Conservation (phyloP, 768 basidiomycete genomes). For the Naganishia randhawae region DNA sequence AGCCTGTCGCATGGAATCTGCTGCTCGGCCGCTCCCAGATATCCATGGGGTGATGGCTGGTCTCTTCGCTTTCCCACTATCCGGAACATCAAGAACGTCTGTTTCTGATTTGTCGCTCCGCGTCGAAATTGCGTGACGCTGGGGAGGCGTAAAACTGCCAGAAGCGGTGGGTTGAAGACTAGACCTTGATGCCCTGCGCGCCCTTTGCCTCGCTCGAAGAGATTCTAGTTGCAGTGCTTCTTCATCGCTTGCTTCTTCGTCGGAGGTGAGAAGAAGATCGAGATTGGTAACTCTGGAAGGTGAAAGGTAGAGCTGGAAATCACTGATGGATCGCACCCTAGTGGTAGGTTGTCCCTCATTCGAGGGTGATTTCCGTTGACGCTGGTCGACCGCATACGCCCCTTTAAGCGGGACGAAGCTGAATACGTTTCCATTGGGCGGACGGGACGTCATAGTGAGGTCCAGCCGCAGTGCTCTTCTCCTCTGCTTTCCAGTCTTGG, state of each 20-base stretch:
- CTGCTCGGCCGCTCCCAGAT: constrained; percentile 12
- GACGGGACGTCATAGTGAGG: constrained; percentile 7
- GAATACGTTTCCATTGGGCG: neutral
- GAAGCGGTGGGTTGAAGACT: neutral
- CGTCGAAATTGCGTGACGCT: neutral
- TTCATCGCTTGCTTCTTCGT: constrained; percentile 31
- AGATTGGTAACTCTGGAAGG: constrained; percentile 44
- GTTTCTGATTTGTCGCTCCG: too few species aligned
- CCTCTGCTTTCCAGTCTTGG: neutral
- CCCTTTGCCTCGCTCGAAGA: constrained; percentile 2
- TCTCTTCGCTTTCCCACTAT: neutral
- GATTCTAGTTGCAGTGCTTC: constrained; percentile 18
- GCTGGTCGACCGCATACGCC: neutral
- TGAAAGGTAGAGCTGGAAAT: constrained; percentile 49
- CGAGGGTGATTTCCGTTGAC: constrained; percentile 8
- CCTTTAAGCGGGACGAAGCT: constrained; percentile 15
- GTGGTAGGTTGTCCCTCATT: constrained; percentile 28
- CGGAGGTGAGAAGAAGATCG: constrained; percentile 41
- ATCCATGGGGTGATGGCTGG: constrained; percentile 17
- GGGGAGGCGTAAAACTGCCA: neutral
- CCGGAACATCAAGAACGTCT: neutral
- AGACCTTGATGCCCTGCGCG: constrained; percentile 8
- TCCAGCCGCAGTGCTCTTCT: neutral
- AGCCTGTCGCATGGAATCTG: constrained; percentile 20
- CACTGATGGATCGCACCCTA: constrained; percentile 39